Evolutionary conservation across 805 yeast genomes (phyloP).

Genomic region (Saturnispora diversa): DNA sequence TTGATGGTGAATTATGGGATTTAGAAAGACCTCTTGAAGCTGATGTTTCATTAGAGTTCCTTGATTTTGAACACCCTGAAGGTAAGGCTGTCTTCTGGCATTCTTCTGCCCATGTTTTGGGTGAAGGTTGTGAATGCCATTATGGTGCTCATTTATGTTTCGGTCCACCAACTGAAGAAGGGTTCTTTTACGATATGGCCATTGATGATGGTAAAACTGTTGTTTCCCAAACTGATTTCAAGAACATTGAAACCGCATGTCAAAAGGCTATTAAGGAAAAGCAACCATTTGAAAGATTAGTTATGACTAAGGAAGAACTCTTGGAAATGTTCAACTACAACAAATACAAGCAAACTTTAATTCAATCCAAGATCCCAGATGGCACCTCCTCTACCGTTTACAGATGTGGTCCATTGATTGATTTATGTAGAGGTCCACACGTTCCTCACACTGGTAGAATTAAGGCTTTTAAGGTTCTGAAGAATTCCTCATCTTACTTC

Average conservation of each 20-base stretch:
- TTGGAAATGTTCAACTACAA: slow-evolving; percentile 92
- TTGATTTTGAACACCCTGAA: slow-evolving; percentile 89
- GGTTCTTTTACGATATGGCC: slow-evolving; percentile 95
- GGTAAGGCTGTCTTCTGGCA: slow-evolving; percentile 98
- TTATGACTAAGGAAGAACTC: slow-evolving; percentile 83
- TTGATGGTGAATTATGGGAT: slow-evolving; percentile 90
- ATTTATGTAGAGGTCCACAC: slow-evolving; percentile 96
- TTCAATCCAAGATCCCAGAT: slow-evolving; percentile 85
- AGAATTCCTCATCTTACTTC: slow-evolving; percentile 94
- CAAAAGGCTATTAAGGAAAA: slow-evolving; percentile 89
- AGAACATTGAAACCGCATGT: slow-evolving; percentile 75
- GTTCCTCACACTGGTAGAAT: slow-evolving; percentile 95
- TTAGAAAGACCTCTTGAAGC: slow-evolving; percentile 85
- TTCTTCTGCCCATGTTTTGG: slow-evolving; percentile 95
- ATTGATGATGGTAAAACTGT: slow-evolving; percentile 66
- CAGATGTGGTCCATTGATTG: slow-evolving; percentile 96
- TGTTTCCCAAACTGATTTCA: slow-evolving; percentile 77
- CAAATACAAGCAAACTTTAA: slow-evolving; percentile 87
- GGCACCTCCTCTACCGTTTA: slow-evolving; percentile 94
- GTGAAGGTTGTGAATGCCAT: slow-evolving; percentile 97
- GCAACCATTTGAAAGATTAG: slow-evolving; percentile 91
- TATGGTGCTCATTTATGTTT: slow-evolving; percentile 86
- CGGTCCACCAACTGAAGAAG: slow-evolving; percentile 98
- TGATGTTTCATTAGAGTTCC: slow-evolving; percentile 61
- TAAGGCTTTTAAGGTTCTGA: slow-evolving; percentile 87